Conservation (phyloP, 2,329 filamentous ascomycete genomes). For the Teratosphaeria pseudoeucalypti region DNA sequence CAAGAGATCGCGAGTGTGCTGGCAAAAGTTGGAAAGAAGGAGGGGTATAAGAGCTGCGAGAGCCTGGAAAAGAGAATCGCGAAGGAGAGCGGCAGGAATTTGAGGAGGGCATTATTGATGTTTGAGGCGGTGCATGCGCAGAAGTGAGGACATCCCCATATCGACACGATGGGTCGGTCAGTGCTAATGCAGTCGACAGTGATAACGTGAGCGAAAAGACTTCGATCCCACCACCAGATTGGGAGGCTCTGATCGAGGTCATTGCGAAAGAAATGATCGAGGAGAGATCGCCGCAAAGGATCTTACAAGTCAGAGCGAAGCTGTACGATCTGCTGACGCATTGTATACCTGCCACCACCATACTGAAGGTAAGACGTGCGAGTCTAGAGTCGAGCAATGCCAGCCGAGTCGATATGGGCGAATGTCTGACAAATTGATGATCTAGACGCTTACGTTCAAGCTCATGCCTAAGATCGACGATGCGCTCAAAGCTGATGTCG, state of each 20-base stretch:
- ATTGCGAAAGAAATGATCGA: constrained; percentile 89
- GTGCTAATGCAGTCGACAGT: constrained; percentile 41
- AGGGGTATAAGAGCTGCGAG: constrained; percentile 69
- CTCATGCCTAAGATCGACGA: constrained; percentile 81
- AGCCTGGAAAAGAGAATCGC: constrained; percentile 77
- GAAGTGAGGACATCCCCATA: constrained; percentile 52
- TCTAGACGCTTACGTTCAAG: constrained; percentile 76
- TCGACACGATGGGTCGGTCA: neutral
- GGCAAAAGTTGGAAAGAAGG: constrained; percentile 58
- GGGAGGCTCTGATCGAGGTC: constrained; percentile 82
- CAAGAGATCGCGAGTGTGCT: constrained; percentile 74
- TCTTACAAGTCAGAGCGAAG: constrained; percentile 79
- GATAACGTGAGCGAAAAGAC: constrained; percentile 84
- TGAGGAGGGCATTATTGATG: constrained; percentile 86
- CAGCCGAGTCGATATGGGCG: neutral
- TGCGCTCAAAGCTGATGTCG: constrained; percentile 77
- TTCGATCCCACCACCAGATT: constrained; percentile 86
- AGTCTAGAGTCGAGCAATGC: neutral
- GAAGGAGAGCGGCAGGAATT: constrained; percentile 78
- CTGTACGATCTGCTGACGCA: constrained; percentile 96
- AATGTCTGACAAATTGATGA: neutral
- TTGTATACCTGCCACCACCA: constrained; percentile 89
- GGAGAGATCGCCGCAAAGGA: constrained; percentile 81
- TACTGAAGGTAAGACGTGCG: constrained; percentile 55
- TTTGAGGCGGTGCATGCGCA: constrained; percentile 95